Conservation (phyloP, 2,329 filamentous ascomycete species). For the Stemphylium vesicarium region DNA sequence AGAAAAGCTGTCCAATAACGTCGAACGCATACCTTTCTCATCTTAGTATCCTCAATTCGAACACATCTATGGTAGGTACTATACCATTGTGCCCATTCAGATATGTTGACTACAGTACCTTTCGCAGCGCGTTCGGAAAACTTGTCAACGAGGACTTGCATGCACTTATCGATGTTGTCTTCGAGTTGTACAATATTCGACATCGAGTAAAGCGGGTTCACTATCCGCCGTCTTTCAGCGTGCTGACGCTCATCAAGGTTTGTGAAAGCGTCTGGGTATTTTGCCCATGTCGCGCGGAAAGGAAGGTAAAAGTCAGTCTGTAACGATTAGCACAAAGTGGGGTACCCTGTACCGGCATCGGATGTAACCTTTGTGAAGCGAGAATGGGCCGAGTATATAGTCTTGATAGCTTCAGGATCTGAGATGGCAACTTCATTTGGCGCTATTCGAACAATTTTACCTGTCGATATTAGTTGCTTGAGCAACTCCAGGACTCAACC, state of each 20-base stretch:
- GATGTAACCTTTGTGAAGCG: conserved; percentile 1
- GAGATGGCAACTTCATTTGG: conserved; percentile 12
- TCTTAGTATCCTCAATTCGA: not conserved
- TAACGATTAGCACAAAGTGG: not conserved
- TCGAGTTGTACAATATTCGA: conserved; percentile 6
- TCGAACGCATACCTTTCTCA: conserved; percentile 14
- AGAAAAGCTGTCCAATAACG: conserved; percentile 13
- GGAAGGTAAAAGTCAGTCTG: conserved; percentile 12
- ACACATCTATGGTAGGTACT: too few relatives aligned
- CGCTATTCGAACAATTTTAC: conserved; percentile 9
- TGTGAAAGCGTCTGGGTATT: conserved; percentile 8
- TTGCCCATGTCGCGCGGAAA: conserved; percentile 2
- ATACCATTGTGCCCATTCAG: conserved; percentile 6
- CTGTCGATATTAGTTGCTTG: not conserved
- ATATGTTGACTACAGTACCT: not conserved
- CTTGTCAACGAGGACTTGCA: not conserved
- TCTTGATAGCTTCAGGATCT: conserved; percentile 7
- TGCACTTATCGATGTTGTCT: conserved; percentile 1
- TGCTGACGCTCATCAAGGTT: conserved; percentile 10
- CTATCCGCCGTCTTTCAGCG: conserved; percentile 6
- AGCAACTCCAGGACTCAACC: not conserved
- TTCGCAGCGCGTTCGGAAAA: not conserved
- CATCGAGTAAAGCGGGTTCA: conserved; percentile 13
- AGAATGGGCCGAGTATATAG: conserved; percentile 2
- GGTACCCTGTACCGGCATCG: not conserved